Evolutionary conservation across 2,329 filamentous ascomycete genomes (phyloP), one percentile per base, ranked within the genome.

Genomic region (Sphaerostilbella broomeana): DNA sequence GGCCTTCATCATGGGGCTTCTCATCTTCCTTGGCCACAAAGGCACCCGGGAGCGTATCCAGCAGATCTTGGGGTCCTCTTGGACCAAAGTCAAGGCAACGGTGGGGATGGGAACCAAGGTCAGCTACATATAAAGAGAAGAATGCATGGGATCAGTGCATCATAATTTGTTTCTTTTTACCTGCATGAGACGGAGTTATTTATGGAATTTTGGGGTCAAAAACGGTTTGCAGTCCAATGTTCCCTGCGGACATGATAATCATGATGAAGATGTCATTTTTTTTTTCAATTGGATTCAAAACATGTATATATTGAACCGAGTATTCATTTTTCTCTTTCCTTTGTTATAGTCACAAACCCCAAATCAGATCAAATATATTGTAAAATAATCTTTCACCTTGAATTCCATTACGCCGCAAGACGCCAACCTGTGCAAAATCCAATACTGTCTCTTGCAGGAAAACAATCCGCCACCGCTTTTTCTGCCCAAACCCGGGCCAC

Each of bases 21-120:
- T 94, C 20, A 63, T 90, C 47, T 77, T 92, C 47, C 68, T 95
- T 44, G 83, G 85, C 42, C 75, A 85, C 52, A 74, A 77, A 52
- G 82, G 84, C 55, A 68, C 94, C 11, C 76, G 89, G 27, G 80
- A 94, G 49, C 75, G 84, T 48, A 61, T 95, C 24, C 73, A 79
- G 57, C 73, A 80, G 40, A 68, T 88, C 25, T 56, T 94, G 29
- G 75, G 74, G 26, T 69, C 73, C 19, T 79, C 79, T 8, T 94
- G 87, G 87, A 75, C 77, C 39, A 95, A 94, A 65, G 67, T 95
- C 27, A 79, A 77, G 58, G 74, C 79, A 31, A 97, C 92, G 1
- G 81, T 90, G 4, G 89, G 89, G 2, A 97, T 97, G 90, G 92
- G 90, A 2, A 85, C 94, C 47, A 97, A 95, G 68, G 89, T 97